These are phyloP conservation scores for Galium porrigens DNA, from an alignment of 305 asterid genomes.

Conservation along the genomic window DNA sequence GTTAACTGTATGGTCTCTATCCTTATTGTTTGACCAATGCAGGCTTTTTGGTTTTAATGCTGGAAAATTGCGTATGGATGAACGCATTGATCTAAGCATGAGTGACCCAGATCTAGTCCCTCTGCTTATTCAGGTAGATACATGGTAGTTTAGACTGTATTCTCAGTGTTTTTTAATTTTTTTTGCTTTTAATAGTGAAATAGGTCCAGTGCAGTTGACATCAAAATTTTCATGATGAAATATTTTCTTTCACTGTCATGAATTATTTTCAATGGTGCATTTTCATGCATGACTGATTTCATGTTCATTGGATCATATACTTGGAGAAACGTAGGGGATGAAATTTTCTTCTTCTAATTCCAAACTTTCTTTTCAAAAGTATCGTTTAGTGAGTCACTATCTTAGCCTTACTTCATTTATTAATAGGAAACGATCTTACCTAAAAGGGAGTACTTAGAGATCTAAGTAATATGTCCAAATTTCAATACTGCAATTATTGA, in stretches of 20 bases:
- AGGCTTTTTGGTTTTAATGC: conserved; percentile 77
- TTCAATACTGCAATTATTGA: background rate
- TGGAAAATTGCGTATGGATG: conserved; percentile 84
- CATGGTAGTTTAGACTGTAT: background rate
- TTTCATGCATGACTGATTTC: background rate
- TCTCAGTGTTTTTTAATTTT: background rate
- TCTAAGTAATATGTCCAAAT: background rate
- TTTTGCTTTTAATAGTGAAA: background rate
- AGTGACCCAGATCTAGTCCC: conserved; percentile 95
- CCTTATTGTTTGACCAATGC: conserved; percentile 20
- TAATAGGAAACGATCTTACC: background rate
- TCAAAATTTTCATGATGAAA: background rate
- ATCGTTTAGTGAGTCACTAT: background rate
- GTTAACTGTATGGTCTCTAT: background rate
- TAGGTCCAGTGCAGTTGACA: background rate
- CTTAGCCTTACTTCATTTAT: background rate
- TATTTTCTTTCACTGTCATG: background rate
- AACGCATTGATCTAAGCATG: conserved; percentile 84
- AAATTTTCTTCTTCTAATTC: background rate
- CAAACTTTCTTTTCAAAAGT: background rate
- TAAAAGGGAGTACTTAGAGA: background rate
- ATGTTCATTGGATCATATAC: background rate
- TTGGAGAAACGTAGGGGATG: background rate
- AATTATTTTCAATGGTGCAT: background rate
- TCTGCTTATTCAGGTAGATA: conserved; percentile 68